Evolutionary conservation across 2,329 filamentous ascomycete species (phyloP), one percentile per base, ranked within the genome.

Genomic region (Chalara sp.): DNA sequence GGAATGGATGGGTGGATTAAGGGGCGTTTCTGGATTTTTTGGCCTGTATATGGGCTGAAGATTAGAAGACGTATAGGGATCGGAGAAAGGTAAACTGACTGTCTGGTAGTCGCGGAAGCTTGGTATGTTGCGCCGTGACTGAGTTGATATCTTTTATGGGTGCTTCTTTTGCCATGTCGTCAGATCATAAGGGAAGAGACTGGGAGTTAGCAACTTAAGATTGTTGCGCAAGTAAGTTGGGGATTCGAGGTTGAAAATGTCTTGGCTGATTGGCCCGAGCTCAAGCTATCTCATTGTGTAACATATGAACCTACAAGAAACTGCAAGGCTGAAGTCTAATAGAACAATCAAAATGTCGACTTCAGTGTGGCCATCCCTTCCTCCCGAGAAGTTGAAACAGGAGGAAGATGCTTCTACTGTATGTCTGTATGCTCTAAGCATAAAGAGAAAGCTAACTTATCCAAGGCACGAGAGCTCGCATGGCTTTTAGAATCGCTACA

Each of bases 401-500:
- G 61, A 59, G 42, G 64, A 66, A 51, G 59, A 63, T 40, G 58
- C 59, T 32, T 65, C 64, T 31, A 58, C 52, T 29, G 65, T 66
- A 56, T 7, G 54, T 47, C 13, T 21, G 3, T 21, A 21, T 21
- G 21, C 21, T 21, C 21, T 21, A 21, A 21, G 21, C 21, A 21
- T 21, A 21, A 21, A 21, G 21, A 21, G 21, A 21, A 21, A 21
- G 21, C 21, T 21, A 21, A 21, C 21, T 21, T 21, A 21, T 21
- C 21, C 21, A 21, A 67, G 65, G 59, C 59, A 37, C 56, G 60
- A 35, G 65, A 67, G 55, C 55, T 67, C 35, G 56, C 63, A 46
- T 67, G 65, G 65, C 63, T 66, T 8, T 61, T 67, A 29, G 62
- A 66, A 32, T 64, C 60, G 3, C 58, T 67, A 6, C 63, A 67